phyloP scores from a whole-genome alignment of 2,329 filamentous ascomycete species.

The Tolypocladium nubicola region DNA sequence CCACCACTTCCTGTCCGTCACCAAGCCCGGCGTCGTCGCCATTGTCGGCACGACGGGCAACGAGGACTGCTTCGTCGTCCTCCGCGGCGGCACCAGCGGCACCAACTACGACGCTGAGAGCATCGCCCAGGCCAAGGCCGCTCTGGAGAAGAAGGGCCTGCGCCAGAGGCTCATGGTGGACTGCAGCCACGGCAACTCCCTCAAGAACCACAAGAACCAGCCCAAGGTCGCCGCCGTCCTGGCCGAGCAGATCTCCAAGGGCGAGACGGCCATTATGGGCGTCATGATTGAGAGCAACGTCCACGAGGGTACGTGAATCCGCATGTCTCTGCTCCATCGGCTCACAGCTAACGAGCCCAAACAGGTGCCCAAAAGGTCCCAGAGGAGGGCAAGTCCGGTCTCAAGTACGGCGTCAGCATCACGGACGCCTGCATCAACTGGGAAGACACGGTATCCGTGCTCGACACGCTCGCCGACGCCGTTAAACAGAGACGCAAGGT shows the following conservation, averaged over 20 bases:
- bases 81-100: conserved; percentile 83
- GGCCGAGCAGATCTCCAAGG: conserved; percentile 73
- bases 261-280: conserved; percentile 83
- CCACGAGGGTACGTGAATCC: conserved; percentile 60
- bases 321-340: background rate
- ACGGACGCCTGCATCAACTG: conserved; percentile 96
- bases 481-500: conserved; percentile 34
- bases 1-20: conserved; percentile 95
- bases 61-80: conserved; percentile 93
- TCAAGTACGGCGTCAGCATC: conserved; percentile 92
- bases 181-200: conserved; percentile 92
- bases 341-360: background rate
- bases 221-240: conserved; percentile 78
- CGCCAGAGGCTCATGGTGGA: conserved; percentile 85
- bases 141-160: conserved; percentile 64
- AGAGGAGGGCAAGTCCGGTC: conserved; percentile 68
- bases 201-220: conserved; percentile 96
- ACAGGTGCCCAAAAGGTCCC: conserved; percentile 83
- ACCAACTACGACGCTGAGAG: conserved; percentile 87
- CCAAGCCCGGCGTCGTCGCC: conserved; percentile 88
- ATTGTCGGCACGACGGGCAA: conserved; percentile 93
- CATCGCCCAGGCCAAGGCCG: conserved; percentile 73
- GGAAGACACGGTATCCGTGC: conserved; percentile 75
- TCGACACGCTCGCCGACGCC: conserved; percentile 68
- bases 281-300: conserved; percentile 99